A percentile compares a stretch with the other conserved stretches of the same genome.
Evolutionary conservation across 495 filamentous ascomycete species (phyloP).

Genomic region (Lasiosphaeria ovina): DNA sequence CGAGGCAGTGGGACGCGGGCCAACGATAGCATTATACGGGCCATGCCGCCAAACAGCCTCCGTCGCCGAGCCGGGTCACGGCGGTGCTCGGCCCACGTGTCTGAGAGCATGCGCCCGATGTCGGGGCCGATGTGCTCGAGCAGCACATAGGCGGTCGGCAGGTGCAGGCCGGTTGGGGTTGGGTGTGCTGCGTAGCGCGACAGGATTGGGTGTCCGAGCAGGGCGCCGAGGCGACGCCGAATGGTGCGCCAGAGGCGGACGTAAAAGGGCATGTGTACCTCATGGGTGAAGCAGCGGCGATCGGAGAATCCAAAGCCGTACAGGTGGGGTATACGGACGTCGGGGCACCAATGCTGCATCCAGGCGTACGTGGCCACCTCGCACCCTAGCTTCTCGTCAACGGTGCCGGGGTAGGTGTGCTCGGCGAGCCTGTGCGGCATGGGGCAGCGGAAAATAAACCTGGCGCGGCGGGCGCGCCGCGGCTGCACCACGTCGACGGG

Average conservation of each 20-base stretch:
- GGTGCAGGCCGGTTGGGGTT: constrained; percentile 5
- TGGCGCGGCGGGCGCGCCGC: constrained; percentile 1
- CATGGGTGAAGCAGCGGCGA: constrained; percentile 16
- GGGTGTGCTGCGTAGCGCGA: constrained; percentile 15
- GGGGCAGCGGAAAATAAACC: constrained; percentile 33
- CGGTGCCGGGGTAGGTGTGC: constrained; percentile 30
- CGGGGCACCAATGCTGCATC: constrained; percentile 36
- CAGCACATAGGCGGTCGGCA: constrained; percentile 24
- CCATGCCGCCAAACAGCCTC: constrained; percentile 32
- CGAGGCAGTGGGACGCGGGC: constrained; percentile 25
- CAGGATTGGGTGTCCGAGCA: constrained; percentile 13
- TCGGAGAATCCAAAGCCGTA: constrained; percentile 37
- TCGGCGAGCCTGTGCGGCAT: constrained; percentile 41
- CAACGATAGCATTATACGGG: constrained; percentile 34
- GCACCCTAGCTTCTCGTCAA: constrained; percentile 39
- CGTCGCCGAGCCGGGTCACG: constrained; percentile 19
- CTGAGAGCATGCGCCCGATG: constrained; percentile 35
- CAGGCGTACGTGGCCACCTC: constrained; percentile 39
- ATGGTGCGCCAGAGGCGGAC: constrained; percentile 4
- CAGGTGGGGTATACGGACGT: constrained; percentile 33
- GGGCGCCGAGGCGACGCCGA: constrained; percentile 5
- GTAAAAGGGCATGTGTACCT: constrained; percentile 4
- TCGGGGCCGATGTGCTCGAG: constrained; percentile 20
- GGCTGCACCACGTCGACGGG: constrained; percentile 27
- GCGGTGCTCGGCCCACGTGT: constrained; percentile 24